A percentile compares a stretch with the other conserved stretches of the same genome.
Evolutionary conservation across 805 yeast species (phyloP).

Genomic region (Candida maris): DNA sequence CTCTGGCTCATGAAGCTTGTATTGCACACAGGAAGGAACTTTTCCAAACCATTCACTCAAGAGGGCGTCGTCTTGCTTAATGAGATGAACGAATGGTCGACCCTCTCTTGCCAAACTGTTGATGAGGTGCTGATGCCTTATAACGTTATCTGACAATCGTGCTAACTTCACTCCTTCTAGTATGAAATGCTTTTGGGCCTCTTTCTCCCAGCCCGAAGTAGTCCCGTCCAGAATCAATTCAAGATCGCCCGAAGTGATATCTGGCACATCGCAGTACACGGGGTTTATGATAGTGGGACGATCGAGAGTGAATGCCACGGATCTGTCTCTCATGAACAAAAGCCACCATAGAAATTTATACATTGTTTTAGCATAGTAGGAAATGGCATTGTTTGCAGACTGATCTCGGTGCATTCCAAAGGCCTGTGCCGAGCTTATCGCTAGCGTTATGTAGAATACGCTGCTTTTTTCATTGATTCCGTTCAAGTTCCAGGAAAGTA

Average conservation of each 20-base stretch:
- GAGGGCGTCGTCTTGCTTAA: conserved; percentile 62
- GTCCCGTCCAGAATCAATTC: conserved; percentile 34
- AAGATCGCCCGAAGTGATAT: conserved; percentile 62
- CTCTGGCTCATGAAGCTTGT: conserved; percentile 41
- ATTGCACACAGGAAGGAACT: conserved; percentile 56
- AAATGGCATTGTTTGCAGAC: conserved; percentile 4
- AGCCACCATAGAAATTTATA: conserved; percentile 18
- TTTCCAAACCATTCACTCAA: conserved; percentile 72
- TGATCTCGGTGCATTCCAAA: conserved; percentile 61
- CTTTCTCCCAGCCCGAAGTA: conserved; percentile 5
- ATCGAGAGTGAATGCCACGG: conserved; percentile 52
- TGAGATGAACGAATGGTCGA: conserved; percentile 65
- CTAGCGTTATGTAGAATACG: conserved; percentile 68
- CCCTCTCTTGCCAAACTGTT: conserved; percentile 10
- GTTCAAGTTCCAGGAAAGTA: conserved; percentile 74
- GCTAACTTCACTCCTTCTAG: conserved; percentile 62
- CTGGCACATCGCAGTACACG: conserved; percentile 72
- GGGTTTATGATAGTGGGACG: conserved; percentile 63
- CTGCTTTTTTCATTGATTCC: conserved; percentile 59
- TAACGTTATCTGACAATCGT: conserved; percentile 64
- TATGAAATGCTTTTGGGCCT: conserved; percentile 47
- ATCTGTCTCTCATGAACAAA: conserved; percentile 13
- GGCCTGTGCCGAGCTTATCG: conserved; percentile 67
- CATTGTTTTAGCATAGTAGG: conserved; percentile 19
- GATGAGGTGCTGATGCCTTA: conserved; percentile 52